Evolutionary conservation across 2,329 filamentous ascomycete species (phyloP), one percentile per base, ranked within the genome.

Genomic region (Hypomyces rosellus): DNA sequence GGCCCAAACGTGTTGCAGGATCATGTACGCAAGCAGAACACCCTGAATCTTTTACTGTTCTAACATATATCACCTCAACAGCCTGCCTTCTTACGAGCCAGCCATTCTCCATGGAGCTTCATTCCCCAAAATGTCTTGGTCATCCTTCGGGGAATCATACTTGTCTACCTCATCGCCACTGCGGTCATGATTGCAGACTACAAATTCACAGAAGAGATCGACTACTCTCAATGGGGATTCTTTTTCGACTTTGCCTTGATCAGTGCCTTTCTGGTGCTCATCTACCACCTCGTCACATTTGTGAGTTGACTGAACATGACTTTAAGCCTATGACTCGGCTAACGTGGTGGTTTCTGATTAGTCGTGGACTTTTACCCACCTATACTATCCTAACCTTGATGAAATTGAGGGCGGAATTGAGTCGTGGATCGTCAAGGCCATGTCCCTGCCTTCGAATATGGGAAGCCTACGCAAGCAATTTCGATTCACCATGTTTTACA

Each of bases 351-450:
- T 7, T 22, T 36, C 4, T 30, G 12, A 11, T 44, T 49, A 78
- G 75, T 64, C 63, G 25, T 80, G 76, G 76, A 77, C 74, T 0
- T 74, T 73, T 45, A 75, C 75, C 44, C 76, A 80, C 55, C 64
- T 77, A 25, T 72, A 76, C 58, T 72, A 71, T 46, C 74, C 75
- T 1, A 65, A 71, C 9, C 57, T 65, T 8, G 68, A 73, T 15
- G 62, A 69, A 0, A 58, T 64, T 34, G 67, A 64, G 53, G 68
- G 60, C 34, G 60, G 61, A 8, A 62, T 65, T 57, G 71, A 70
- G 56, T 63, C 65, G 18, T 62, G 55, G 34, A 54, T 74, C 46
- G 57, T 75, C 51, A 64, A 61, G 3, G 57, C 62, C 55, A 66
- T 78, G 60, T 76, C 75, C 2, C 69, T 77, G 9, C 73, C 76